phyloP scores from a whole-genome alignment of 2,329 filamentous ascomycete genomes.

The Fonsecaea erecta region DNA sequence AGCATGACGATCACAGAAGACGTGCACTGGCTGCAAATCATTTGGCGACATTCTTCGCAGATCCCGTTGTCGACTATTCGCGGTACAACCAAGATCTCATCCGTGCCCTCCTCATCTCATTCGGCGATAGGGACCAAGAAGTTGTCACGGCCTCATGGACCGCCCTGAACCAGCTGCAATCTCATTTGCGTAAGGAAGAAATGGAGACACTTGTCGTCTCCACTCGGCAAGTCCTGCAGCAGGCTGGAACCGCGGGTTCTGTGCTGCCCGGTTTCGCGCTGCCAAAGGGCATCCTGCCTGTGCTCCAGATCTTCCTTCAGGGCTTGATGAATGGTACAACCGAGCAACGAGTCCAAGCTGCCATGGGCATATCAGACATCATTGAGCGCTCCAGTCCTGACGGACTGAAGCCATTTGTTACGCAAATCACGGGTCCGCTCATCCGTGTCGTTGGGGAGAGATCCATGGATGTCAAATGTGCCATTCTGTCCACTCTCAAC shows the following conservation, averaged over 20 bases:
- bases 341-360: slow-evolving; percentile 89
- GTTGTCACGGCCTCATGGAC: slow-evolving; percentile 91
- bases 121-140: slow-evolving; percentile 80
- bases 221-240: slow-evolving; percentile 81
- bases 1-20: slow-evolving; percentile 88
- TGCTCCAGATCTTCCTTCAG: slow-evolving; percentile 95
- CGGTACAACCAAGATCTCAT: slow-evolving; percentile 96
- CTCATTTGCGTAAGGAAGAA: slow-evolving; percentile 90
- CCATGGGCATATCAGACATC: slow-evolving; percentile 92
- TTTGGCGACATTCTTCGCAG: slow-evolving; percentile 82
- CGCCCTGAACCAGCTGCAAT: slow-evolving; percentile 84
- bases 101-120: slow-evolving; percentile 84
- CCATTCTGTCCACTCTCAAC: slow-evolving; percentile 91
- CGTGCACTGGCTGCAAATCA: slow-evolving; percentile 78
- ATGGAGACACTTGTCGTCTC: slow-evolving; percentile 92
- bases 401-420: slow-evolving; percentile 90
- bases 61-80: slow-evolving; percentile 84
- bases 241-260: slow-evolving; percentile 83
- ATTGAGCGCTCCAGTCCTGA: slow-evolving; percentile 89
- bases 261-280: slow-evolving; percentile 85
- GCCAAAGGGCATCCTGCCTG: slow-evolving; percentile 95
- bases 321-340: slow-evolving; percentile 95
- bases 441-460: slow-evolving; percentile 97
- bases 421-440: slow-evolving; percentile 93
- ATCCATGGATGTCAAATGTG: slow-evolving; percentile 90